Evolutionary conservation across 352 stramenopile species (phyloP).

Genomic region (Phytopythium montanum): DNA sequence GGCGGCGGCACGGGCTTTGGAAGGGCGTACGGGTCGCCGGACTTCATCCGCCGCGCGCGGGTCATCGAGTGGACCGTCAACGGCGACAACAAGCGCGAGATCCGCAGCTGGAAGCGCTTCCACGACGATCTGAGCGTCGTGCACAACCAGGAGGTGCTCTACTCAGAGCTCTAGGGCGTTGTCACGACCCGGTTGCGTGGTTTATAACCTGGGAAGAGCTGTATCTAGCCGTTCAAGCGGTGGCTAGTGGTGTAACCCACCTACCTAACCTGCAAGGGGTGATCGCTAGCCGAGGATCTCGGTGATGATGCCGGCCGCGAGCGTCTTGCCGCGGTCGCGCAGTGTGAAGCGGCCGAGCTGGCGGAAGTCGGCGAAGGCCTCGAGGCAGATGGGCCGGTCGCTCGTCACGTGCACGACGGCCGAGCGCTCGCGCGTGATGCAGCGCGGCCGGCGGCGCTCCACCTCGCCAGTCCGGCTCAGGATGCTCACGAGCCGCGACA

Average conservation of each 20-base stretch:
- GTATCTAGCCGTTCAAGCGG: neutral
- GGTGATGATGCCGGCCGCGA: conserved; percentile 84
- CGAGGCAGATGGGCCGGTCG: conserved; percentile 71
- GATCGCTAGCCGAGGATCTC: conserved; percentile 77
- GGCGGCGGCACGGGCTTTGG: conserved; percentile 45
- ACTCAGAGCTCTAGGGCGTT: conserved; percentile 16
- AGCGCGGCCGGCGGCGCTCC: conserved; percentile 80
- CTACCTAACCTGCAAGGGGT: neutral
- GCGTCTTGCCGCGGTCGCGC: conserved; percentile 74
- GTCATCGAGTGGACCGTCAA: conserved; percentile 45
- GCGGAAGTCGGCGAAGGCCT: conserved; percentile 75
- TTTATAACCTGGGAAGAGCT: neutral
- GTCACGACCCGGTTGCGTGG: neutral
- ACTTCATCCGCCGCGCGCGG: conserved; percentile 29
- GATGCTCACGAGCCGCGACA: conserved; percentile 76
- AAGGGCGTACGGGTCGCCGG: conserved; percentile 21
- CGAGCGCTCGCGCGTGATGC: conserved; percentile 80
- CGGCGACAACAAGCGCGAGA: conserved; percentile 26
- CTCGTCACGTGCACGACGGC: conserved; percentile 83
- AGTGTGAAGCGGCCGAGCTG: conserved; percentile 84
- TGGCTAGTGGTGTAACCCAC: neutral
- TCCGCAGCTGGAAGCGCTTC: conserved; percentile 45
- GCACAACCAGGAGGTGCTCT: conserved; percentile 29
- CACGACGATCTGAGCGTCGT: conserved; percentile 27
- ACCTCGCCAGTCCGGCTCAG: conserved; percentile 69